These are phyloP conservation scores for Ogataea paradorogensis DNA, from an alignment of 805 yeast species.

Conservation along the genomic window DNA sequence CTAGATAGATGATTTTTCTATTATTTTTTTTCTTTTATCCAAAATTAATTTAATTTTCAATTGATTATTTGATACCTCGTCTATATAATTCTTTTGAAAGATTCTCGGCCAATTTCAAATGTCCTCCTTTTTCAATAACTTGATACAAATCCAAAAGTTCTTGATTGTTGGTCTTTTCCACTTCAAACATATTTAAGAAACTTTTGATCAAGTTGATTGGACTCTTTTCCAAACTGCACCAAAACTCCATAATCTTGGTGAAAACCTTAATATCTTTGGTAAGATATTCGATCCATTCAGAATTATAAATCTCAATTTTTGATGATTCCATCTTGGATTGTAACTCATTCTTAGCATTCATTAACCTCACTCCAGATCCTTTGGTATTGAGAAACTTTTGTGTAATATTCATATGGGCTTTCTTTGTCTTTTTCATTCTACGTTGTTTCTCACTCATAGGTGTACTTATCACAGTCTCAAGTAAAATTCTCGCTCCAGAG, in stretches of 20 bases:
- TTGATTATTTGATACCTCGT: background rate
- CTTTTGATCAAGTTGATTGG: slow-evolving; percentile 1
- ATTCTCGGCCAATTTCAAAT: background rate
- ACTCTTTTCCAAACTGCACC: slow-evolving; percentile 2
- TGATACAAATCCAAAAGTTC: slow-evolving; percentile 8
- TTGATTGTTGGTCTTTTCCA: background rate
- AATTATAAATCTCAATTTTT: slow-evolving; percentile 1
- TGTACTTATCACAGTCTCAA: slow-evolving; percentile 11
- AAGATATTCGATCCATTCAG: slow-evolving; percentile 1
- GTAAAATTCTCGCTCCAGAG: slow-evolving; percentile 9
- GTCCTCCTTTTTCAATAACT: slow-evolving; percentile 10
- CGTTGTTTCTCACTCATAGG: slow-evolving; percentile 1
- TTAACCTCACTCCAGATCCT: background rate
- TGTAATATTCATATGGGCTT: slow-evolving; percentile 10
- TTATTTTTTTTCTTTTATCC: slow-evolving; percentile 3
- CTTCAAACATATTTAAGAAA: slow-evolving; percentile 1
- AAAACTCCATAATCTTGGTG: slow-evolving; percentile 9
- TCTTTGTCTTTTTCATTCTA: slow-evolving; percentile 1
- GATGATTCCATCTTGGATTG: background rate
- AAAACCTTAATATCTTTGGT: slow-evolving; percentile 5
- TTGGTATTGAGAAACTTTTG: slow-evolving; percentile 3
- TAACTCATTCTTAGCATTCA: background rate
- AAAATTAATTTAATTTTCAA: slow-evolving; percentile 1
- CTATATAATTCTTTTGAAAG: background rate
- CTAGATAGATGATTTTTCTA: background rate